Percentiles rank a stretch among this genome's conserved stretches.
Evolutionary conservation across 2,329 filamentous ascomycete species (phyloP).

Genomic region (Chaetomium strumarium): DNA sequence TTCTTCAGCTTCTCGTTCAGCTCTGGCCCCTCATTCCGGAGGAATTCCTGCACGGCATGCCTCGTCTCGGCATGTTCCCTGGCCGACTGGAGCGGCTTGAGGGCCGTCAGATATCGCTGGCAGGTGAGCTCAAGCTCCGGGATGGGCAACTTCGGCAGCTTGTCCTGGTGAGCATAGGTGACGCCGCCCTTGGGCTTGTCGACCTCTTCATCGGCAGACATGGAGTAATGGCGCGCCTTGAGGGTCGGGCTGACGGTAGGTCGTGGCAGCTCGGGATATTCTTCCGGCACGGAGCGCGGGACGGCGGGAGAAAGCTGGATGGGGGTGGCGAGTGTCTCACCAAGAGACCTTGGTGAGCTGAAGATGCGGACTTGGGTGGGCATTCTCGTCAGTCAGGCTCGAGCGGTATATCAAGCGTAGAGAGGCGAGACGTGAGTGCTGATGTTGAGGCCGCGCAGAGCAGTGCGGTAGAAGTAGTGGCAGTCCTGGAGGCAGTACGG

Average conservation of each 20-base stretch:
- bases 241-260: slow-evolving; percentile 29
- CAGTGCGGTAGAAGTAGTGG: slow-evolving; percentile 89
- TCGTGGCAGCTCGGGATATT: slow-evolving; percentile 31
- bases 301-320: slow-evolving; percentile 32
- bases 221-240: slow-evolving; percentile 25
- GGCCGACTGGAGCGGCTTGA: slow-evolving; percentile 73
- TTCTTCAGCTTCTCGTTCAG: slow-evolving; percentile 84
- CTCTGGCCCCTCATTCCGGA: slow-evolving; percentile 72
- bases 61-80: slow-evolving; percentile 80
- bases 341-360: slow-evolving; percentile 62
- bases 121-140: slow-evolving; percentile 77
- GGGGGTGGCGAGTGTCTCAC: slow-evolving; percentile 56
- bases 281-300: slow-evolving; percentile 35
- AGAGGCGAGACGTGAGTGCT: slow-evolving; percentile 71
- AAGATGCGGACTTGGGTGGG: slow-evolving; percentile 64
- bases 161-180: slow-evolving; percentile 85
- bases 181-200: slow-evolving; percentile 61
- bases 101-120: slow-evolving; percentile 69
- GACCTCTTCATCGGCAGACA: slow-evolving; percentile 44
- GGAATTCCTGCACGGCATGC: slow-evolving; percentile 74
- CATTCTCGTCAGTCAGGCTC: slow-evolving; percentile 47
- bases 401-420: slow-evolving; percentile 54
- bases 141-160: slow-evolving; percentile 85
- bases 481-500: slow-evolving; percentile 78
- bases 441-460: slow-evolving; percentile 78